Evolutionary conservation across 805 yeast species (phyloP), one percentile per base, ranked within the genome.

Genomic region (Candida arabinofermentans): DNA sequence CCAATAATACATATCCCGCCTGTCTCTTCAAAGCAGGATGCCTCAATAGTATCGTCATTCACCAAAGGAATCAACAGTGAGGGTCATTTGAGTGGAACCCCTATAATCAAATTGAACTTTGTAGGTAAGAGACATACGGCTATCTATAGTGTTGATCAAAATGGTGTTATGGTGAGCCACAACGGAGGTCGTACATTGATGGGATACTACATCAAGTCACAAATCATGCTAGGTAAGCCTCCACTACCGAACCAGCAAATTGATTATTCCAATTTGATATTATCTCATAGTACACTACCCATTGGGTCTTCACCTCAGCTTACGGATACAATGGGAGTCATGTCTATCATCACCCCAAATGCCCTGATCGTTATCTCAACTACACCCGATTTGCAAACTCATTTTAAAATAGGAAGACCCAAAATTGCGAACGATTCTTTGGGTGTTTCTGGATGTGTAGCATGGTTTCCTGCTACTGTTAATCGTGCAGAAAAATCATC

Each of bases 101-200:
- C 69, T 1, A 65, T 84, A 16, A 54, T 65, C 7, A 73, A 72
- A 10, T 41, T 83, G 2, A 61, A 65, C 4, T 77, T 79, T 51
- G 49, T 73, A 14, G 77, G 79, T 5, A 64, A 66, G 27, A 59
- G 80, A 37, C 81, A 74, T 41, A 69, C 86, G n/a, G 72, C 77
- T 3, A 46, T 84, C 2, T 62, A 79, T 3, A 72, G 80, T 14
- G 65, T 77, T 2, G 87, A 84, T 53, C 62, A 65, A 9, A 54
- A 65, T 10, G 89, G 90, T 0, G 58, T 77, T 46, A 71, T 84
- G 6, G 68, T 81, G 39, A 70, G 68, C 47, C 96, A 90, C 57
- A 75, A 76, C 52, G 83, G 83, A 1, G 67, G 72, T 34, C 71
- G 82, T 42, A 70, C 79, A 27, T 61, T 87, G 9, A 54, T 83